phyloP scores from a whole-genome alignment of 2,329 filamentous ascomycete species.

The Sphaerulina vaccinii region DNA sequence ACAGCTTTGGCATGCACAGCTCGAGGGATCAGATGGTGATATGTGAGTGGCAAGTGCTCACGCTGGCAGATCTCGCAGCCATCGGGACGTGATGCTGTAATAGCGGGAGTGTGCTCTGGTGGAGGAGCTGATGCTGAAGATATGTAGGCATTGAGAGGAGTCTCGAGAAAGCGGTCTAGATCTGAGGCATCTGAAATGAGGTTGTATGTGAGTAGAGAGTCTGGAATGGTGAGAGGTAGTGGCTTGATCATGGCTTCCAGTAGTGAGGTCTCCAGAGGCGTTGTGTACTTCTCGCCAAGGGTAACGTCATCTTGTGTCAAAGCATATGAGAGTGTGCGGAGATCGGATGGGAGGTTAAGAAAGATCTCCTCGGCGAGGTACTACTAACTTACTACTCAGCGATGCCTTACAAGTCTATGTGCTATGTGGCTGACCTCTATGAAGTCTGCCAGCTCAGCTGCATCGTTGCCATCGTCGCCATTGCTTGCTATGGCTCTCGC shows the following conservation, averaged over 20 bases:
- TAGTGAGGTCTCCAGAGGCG: conserved; percentile 44
- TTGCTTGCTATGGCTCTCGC: neutral
- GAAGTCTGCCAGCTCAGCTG: conserved; percentile 75
- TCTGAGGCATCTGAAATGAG: conserved; percentile 54
- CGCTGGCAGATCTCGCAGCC: conserved; percentile 75
- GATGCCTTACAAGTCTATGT: neutral
- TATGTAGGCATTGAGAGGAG: conserved; percentile 64
- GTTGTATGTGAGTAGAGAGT: conserved; percentile 67
- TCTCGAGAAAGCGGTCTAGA: conserved; percentile 58
- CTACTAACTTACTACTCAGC: conserved; percentile 41
- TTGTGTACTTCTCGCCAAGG: conserved; percentile 48
- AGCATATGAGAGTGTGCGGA: conserved; percentile 63
- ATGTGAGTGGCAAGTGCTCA: conserved; percentile 72
- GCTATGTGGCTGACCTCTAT: conserved; percentile 55
- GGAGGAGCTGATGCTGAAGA: conserved; percentile 58
- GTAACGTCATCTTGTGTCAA: conserved; percentile 50
- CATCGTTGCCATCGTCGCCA: conserved; percentile 41
- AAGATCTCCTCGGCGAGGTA: conserved; percentile 74
- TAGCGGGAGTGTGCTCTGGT: conserved; percentile 55
- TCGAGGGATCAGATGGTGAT: conserved; percentile 83
- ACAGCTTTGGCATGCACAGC: conserved; percentile 72
- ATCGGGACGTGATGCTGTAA: conserved; percentile 48
- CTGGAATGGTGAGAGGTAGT: conserved; percentile 61
- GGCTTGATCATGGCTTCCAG: conserved; percentile 51
- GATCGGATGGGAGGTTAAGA: conserved; percentile 57